A percentile compares a stretch with the other conserved stretches of the same genome.
These are phyloP conservation scores for Rhipidocladum racemiflorum DNA, from an alignment of 176 grass and related monocot genomes.

Conservation along the genomic window DNA sequence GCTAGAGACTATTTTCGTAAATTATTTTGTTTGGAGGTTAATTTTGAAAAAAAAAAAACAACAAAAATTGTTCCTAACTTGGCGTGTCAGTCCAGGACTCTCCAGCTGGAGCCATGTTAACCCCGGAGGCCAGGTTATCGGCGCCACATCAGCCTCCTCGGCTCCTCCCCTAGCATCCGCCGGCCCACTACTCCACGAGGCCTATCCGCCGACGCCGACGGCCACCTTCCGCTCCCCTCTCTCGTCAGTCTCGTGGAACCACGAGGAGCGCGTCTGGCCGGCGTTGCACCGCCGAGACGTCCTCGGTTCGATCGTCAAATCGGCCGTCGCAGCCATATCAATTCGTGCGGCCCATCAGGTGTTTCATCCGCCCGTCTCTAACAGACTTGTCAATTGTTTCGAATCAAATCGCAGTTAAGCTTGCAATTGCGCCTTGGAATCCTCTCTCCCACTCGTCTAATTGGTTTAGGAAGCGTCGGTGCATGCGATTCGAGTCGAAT, in stretches of 20 bases:
- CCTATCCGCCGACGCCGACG: neutral
- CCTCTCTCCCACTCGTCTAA: neutral
- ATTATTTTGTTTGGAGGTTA: no score
- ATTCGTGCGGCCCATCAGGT: conserved; percentile 9
- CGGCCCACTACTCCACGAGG: neutral
- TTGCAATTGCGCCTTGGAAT: neutral
- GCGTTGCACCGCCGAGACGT: neutral
- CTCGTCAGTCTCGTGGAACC: neutral
- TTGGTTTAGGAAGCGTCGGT: neutral
- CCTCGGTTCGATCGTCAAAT: neutral
- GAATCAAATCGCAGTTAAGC: neutral
- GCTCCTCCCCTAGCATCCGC: neutral
- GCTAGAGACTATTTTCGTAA: no score
- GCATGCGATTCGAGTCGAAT: neutral
- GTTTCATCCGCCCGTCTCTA: neutral
- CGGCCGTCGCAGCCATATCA: neutral
- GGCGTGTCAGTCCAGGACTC: neutral
- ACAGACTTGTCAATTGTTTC: neutral
- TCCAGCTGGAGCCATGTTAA: neutral
- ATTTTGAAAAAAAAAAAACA: no score
- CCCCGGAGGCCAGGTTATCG: neutral
- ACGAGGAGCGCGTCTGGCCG: neutral
- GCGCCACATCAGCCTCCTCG: conserved; percentile 15
- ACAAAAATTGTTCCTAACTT: no score
- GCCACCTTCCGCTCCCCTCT: neutral